Evolutionary conservation across 1,284 basidiomycete species (phyloP).

Genomic region (Cryptococcus amylolentus): DNA sequence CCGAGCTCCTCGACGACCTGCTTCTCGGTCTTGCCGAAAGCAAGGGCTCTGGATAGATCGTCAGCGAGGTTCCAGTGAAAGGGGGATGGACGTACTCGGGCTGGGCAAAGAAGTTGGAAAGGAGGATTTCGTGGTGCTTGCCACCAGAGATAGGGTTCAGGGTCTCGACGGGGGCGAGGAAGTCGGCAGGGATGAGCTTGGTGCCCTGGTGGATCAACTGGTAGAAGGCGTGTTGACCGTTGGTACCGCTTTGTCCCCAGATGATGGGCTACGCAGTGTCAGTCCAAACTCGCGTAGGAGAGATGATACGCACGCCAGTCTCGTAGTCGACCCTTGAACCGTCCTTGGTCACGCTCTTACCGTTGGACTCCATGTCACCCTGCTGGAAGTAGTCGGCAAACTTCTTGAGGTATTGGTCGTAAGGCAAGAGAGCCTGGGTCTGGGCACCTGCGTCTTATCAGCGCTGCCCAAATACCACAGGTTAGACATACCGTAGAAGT

Average conservation of each 20-base stretch:
- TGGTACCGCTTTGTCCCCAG: conserved; percentile 97
- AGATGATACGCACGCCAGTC: conserved; percentile 65
- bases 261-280: conserved; percentile 72
- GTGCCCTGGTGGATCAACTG: conserved; percentile 95
- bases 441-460: conserved; percentile 61
- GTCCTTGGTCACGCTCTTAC: conserved; percentile 91
- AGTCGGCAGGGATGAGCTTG: conserved; percentile 89
- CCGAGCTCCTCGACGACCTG: conserved; percentile 78
- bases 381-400: conserved; percentile 99
- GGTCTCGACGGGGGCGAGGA: conserved; percentile 88
- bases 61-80: conserved; percentile 1
- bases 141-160: conserved; percentile 85
- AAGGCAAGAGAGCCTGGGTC: conserved; percentile 91
- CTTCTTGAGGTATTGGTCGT: conserved; percentile 98
- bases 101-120: conserved; percentile 98
- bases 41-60: conserved; percentile 64
- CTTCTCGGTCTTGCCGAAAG: conserved; percentile 94
- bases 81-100: conserved; percentile 58
- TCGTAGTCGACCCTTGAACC: conserved; percentile 91
- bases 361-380: conserved; percentile 99
- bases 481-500: conserved; percentile 76
- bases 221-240: conserved; percentile 99
- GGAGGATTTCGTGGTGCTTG: conserved; percentile 93
- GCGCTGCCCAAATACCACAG: not conserved
- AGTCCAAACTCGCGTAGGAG: conserved; percentile 1